Base-by-base conservation (phyloP, 805 yeast species). In the Ogataea philodendri region DNA sequence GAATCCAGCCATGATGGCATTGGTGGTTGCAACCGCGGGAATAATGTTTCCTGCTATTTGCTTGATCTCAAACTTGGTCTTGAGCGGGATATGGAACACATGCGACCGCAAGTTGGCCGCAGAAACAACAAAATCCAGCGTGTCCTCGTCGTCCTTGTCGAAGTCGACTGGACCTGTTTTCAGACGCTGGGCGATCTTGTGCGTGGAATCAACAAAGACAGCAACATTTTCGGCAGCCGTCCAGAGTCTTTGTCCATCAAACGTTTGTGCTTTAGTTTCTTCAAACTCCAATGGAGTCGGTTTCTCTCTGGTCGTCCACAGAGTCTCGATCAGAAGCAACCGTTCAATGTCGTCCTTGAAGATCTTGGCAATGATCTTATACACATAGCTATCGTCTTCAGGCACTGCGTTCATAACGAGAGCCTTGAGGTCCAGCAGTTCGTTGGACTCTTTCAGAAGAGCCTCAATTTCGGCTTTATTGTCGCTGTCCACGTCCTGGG, bases 21-120 rank as follows among this genome's bases (percentile, higher is more conserved):
- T 93, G 3, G 97, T 90, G 2, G 98, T 93, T 5, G 98, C 97
- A 49, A 94, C 89, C 0, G 98, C 98, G 0, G 99, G 98, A 25
- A 93, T 93, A 51, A 93, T 93, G 59, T 90, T 93, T 5, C 99
- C 99, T 0, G 98, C 98, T 45, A 90, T 88, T 52, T 84, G 94
- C 57, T 93, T 93, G 43, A 84, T 76, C 42, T 87, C 95, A 55
- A 94, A 93, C 41, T 84, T 81, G 3, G 93, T 70, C 54, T 83
- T 81, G 33, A 67, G 48, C 21, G 79, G 84, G 38, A 89, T 88
- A 15, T 70, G 66, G 54, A 89, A 90, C 2, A 84, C 70, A 31
- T 52, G 54, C 0, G 90, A 80, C 45, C 96, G 70, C 30, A 89
- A 67, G 51, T 88, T 87, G 0, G 96, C 78, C 1, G 96, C 78